Conservation (phyloP, 164 flowering plant genomes). For the Liriodendron chinense region DNA sequence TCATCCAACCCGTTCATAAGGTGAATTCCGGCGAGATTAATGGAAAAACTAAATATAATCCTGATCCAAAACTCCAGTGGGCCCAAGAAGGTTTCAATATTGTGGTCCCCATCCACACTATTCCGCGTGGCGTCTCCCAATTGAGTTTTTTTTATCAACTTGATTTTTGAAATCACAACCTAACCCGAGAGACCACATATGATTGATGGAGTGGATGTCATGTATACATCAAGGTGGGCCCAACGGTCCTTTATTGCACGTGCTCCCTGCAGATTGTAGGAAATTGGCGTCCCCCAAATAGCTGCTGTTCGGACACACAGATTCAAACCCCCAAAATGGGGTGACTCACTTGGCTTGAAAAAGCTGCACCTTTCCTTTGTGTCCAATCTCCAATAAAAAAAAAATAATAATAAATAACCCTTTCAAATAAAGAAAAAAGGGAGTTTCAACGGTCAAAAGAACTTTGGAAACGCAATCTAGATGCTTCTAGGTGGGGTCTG, state of each 20-base stretch:
- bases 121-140: no score
- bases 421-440: not conserved
- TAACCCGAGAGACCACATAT: no score
- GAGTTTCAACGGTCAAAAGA: slow-evolving; percentile 13
- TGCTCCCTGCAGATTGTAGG: not conserved
- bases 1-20: no score
- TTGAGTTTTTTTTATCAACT: no score
- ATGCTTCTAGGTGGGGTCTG: slow-evolving; percentile 6
- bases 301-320: not conserved
- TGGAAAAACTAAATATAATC: no score
- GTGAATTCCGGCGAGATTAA: no score
- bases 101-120: no score
- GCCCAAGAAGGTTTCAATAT: no score
- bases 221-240: not conserved
- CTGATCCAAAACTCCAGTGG: no score
- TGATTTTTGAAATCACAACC: no score
- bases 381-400: not conserved
- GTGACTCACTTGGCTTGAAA: not conserved
- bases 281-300: not conserved
- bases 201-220: not conserved
- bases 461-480: slow-evolving; percentile 6
- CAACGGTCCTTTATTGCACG: not conserved
- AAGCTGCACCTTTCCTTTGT: slow-evolving; percentile 7
- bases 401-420: not conserved
- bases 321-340: not conserved